Evolutionary conservation across 1,284 basidiomycete species (phyloP).

Genomic region (Marasmius tenuissimus): DNA sequence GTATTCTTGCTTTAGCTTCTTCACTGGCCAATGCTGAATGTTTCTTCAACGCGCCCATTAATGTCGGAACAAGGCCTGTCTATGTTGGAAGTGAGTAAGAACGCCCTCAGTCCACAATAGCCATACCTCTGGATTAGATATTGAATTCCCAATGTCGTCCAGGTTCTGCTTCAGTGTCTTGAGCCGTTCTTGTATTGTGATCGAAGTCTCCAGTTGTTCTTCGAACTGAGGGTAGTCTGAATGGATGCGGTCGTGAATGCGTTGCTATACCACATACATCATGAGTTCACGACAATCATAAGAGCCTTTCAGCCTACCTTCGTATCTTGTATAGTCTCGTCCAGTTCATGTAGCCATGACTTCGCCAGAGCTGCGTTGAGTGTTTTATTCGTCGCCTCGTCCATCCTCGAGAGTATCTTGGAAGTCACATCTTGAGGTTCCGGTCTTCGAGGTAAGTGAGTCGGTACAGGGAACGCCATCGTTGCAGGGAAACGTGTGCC

Average conservation of each 20-base stretch:
- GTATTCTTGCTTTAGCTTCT: slow-evolving; percentile 50
- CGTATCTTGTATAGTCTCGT: slow-evolving; percentile 63
- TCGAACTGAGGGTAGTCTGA: slow-evolving; percentile 62
- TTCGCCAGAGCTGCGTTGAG: slow-evolving; percentile 59
- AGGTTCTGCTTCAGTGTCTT: slow-evolving; percentile 52
- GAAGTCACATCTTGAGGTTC: slow-evolving; percentile 64
- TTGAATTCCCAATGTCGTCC: slow-evolving; percentile 43
- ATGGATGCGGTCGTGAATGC: slow-evolving; percentile 69
- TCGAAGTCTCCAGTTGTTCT: slow-evolving; percentile 58
- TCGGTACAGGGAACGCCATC: slow-evolving; percentile 74
- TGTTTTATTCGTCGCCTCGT: slow-evolving; percentile 54
- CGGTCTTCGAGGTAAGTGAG: slow-evolving; percentile 61
- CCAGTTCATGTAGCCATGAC: slow-evolving; percentile 70
- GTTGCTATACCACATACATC: slow-evolving; percentile 38
- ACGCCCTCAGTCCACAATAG: neutral
- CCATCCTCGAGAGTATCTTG: slow-evolving; percentile 65
- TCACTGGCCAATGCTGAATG: slow-evolving; percentile 65
- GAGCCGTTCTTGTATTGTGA: slow-evolving; percentile 62
- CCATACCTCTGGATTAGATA: slow-evolving; percentile 60
- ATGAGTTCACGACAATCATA: neutral
- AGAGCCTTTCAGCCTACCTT: slow-evolving; percentile 46
- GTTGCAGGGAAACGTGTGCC: slow-evolving; percentile 4
- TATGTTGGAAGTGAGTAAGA: slow-evolving; percentile 25
- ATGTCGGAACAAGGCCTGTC: slow-evolving; percentile 64
- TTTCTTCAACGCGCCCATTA: slow-evolving; percentile 48